A percentile compares a stretch with the other conserved stretches of the same genome.
phyloP scores from a whole-genome alignment of 176 grass and related monocot species.

The Thalia dealbata region DNA sequence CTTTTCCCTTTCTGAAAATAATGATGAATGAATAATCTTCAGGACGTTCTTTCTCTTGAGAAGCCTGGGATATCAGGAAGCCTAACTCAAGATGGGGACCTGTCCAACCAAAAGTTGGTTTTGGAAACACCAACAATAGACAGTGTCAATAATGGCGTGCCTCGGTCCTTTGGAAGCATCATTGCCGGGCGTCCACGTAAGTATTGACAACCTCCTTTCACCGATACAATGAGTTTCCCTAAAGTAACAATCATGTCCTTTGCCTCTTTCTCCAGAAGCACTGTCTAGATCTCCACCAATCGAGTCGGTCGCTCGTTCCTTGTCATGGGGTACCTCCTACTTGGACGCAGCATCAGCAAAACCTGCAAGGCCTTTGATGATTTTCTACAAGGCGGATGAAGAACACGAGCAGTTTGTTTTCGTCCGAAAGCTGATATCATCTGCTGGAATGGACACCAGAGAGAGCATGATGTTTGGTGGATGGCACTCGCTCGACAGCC shows the following conservation, averaged over 20 bases:
- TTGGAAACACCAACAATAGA: constrained; percentile 47
- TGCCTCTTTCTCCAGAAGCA: constrained; percentile 40
- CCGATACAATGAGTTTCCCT: constrained; percentile 1
- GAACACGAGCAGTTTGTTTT: constrained; percentile 57
- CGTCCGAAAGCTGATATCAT: constrained; percentile 53
- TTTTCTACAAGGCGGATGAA: constrained; percentile 87
- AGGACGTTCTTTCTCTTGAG: constrained; percentile 41
- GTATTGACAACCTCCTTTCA: constrained; percentile 10
- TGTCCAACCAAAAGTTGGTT: constrained; percentile 65
- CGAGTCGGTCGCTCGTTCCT: constrained; percentile 59
- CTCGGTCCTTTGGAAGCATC: constrained; percentile 38
- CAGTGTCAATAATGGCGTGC: constrained; percentile 37
- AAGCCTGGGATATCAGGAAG: constrained; percentile 30
- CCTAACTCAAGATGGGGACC: constrained; percentile 11
- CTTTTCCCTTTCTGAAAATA: background rate
- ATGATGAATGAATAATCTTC: constrained; percentile 12
- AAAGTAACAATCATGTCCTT: background rate
- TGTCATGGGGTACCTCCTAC: constrained; percentile 43
- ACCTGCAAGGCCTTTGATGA: constrained; percentile 54
- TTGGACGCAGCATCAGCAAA: constrained; percentile 51
- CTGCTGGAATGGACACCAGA: constrained; percentile 34
- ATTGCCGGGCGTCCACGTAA: constrained; percentile 63
- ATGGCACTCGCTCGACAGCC: constrained; percentile 41
- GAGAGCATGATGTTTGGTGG: background rate
- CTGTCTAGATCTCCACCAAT: constrained; percentile 66